A percentile compares a stretch with the other conserved stretches of the same genome.
Evolutionary conservation across 306 rosid species (phyloP).

Genomic region (Betula pendula): DNA sequence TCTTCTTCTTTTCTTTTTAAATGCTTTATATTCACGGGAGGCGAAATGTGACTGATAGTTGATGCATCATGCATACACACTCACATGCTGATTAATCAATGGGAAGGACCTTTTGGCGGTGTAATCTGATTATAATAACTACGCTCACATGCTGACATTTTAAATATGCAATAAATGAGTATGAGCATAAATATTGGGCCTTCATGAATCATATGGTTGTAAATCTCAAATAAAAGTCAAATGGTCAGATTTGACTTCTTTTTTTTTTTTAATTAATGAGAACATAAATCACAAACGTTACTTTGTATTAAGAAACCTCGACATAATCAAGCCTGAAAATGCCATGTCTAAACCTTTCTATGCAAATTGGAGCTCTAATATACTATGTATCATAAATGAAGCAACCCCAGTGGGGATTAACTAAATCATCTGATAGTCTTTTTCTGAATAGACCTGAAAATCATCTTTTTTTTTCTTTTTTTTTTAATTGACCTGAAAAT

Average conservation of each 20-base stretch:
- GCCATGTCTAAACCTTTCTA: background rate
- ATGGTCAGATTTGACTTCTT: background rate
- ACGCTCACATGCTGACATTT: background rate
- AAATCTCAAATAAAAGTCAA: background rate
- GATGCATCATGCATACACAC: background rate
- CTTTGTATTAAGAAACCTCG: background rate
- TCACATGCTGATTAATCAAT: too few relatives aligned
- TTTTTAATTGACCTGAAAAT: too few relatives aligned
- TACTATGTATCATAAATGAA: constrained; percentile 13
- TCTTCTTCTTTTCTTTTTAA: too few relatives aligned
- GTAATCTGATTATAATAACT: background rate
- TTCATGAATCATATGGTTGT: too few relatives aligned
- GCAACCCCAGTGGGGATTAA: constrained; percentile 5
- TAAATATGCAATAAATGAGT: too few relatives aligned
- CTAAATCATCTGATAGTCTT: too few relatives aligned
- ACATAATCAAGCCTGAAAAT: background rate
- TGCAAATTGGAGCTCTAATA: constrained; percentile 3
- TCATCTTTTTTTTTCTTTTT: too few relatives aligned
- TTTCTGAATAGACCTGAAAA: too few relatives aligned
- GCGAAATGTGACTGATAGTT: background rate
- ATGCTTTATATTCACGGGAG: background rate
- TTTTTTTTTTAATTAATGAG: background rate
- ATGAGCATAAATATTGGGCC: too few relatives aligned
- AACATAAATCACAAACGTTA: too few relatives aligned
- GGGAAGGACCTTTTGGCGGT: background rate